These are phyloP conservation scores for Huntiella omanensis DNA, from an alignment of 2,329 filamentous ascomycete species.

Conservation along the genomic window DNA sequence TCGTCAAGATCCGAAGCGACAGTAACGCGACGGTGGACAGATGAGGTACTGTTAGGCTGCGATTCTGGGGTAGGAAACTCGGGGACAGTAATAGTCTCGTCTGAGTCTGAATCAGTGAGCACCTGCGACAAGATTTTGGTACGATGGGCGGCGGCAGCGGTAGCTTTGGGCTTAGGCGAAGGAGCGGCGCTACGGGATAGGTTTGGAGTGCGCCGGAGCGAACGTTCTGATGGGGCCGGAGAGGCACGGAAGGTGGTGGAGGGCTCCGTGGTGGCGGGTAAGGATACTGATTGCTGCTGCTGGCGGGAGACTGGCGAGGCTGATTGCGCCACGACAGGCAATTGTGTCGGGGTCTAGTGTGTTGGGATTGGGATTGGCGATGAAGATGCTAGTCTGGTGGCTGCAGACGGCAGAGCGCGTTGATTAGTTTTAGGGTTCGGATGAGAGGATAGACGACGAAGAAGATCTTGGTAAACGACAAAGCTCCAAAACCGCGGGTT, in stretches of 20 bases:
- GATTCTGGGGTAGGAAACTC: conserved; percentile 15
- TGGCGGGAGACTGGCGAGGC: conserved; percentile 8
- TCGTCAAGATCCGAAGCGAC: conserved; percentile 3
- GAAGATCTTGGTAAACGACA: too few species aligned
- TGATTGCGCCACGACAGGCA: conserved; percentile 11
- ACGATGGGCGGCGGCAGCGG: conserved; percentile 11
- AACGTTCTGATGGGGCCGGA: conserved; percentile 24
- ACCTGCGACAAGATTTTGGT: conserved; percentile 27
- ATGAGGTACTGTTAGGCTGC: background rate
- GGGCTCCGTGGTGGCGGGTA: conserved; percentile 15
- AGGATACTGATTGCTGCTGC: conserved; percentile 5
- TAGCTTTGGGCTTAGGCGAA: conserved; percentile 17
- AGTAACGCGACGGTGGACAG: conserved; percentile 1
- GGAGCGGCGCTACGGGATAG: conserved; percentile 14
- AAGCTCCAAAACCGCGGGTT: too few species aligned
- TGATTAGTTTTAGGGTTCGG: too few species aligned
- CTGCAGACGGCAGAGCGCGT: background rate
- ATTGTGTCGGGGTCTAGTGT: background rate
- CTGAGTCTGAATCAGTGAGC: conserved; percentile 25
- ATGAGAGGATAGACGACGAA: too few species aligned
- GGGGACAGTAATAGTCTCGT: conserved; percentile 18
- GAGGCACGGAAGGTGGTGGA: conserved; percentile 26
- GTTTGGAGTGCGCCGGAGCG: conserved; percentile 12
- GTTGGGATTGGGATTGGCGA: background rate
- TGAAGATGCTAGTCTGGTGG: background rate